Evolutionary conservation across 2,329 filamentous ascomycete species (phyloP), one percentile per base, ranked within the genome.

Genomic region (Didymella segeticola): DNA sequence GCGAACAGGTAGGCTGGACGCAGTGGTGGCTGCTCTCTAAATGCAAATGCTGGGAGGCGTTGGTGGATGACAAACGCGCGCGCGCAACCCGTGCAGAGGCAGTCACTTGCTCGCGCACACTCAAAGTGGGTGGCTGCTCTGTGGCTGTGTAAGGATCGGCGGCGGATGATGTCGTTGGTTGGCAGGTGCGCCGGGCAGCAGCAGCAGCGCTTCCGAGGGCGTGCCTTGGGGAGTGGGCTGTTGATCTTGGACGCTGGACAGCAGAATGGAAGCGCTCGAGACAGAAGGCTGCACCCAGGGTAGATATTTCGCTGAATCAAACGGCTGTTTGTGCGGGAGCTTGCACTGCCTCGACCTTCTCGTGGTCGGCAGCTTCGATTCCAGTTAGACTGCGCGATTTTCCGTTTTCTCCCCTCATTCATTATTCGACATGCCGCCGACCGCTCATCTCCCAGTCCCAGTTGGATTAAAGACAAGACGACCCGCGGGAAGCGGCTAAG

Each of bases 301-400:
- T 50, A 50, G 27, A 51, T 56, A 50, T 56, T 54, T 46, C 41
- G 51, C 47, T 50, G 47, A 23, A 50, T 31, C 37, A 47, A 51
- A 56, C 53, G 29, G 34, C 41, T 34, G 41, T 47, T 45, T 56
- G 53, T 56, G 53, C 53, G 53, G 47, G 37, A 50, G 47, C 42
- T 47, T 56, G 53, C 47, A 50, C 53, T 56, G 53, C 53, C 53
- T 56, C 47, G 53, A 51, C 46, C 41, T 37, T 30, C 46, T 50
- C 46, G 46, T 56, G 41, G 53, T 56, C 42, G 53, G 47, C 12
- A 51, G 45, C 51, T 43, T 42, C 47, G 30, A 47, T 46, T 54
- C 42, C 39, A 50, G 52, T 55, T 55, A 55, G 52, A 41, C 52
- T 55, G 52, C 52, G 52, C 52, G 52, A 55, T 55, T 55, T 55